Evolutionary conservation across 2,329 filamentous ascomycete species (phyloP).

Genomic region (Pyricularia pennisetigena): DNA sequence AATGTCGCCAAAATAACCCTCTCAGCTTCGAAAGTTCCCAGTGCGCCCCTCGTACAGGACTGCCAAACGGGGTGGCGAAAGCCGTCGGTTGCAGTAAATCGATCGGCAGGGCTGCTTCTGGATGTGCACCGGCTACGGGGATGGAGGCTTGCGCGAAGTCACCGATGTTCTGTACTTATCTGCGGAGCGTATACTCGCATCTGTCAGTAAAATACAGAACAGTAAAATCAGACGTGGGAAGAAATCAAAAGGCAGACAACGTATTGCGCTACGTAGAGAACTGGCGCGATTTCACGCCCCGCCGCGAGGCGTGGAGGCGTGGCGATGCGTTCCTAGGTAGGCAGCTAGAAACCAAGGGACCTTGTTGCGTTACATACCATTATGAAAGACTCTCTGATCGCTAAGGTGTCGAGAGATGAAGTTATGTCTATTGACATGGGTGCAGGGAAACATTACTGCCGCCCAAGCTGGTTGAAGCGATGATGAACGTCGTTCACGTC

Average conservation of each 20-base stretch:
- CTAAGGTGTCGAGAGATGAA: not conserved
- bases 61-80: not conserved
- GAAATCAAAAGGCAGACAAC: not conserved
- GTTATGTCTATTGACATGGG: not conserved
- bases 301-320: not conserved
- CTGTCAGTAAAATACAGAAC: not conserved
- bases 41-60: not conserved
- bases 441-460: not conserved
- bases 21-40: not conserved
- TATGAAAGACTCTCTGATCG: not conserved
- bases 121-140: not conserved
- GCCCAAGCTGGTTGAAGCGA: not conserved
- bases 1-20: not conserved
- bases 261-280: not conserved
- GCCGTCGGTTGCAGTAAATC: not conserved
- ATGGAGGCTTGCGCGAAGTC: not conserved
- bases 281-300: not conserved
- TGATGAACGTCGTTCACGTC: not conserved
- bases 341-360: not conserved
- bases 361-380: not conserved
- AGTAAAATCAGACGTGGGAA: not conserved
- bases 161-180: not conserved
- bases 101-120: not conserved
- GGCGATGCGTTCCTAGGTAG: not conserved
- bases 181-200: not conserved